phyloP scores from a whole-genome alignment of 345 rosid species.

The Salix exigua region DNA sequence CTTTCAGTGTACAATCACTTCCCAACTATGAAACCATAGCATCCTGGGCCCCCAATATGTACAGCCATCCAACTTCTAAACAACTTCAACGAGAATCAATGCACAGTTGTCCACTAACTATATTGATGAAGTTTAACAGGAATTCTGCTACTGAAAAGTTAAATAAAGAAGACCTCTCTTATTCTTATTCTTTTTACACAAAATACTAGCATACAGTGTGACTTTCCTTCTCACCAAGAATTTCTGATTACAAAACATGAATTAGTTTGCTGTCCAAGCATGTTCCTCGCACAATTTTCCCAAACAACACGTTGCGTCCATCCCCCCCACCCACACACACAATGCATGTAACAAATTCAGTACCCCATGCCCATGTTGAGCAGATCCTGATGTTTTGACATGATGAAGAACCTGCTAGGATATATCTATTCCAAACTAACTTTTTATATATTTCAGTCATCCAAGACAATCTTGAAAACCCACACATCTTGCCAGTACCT shows the following conservation, averaged over 20 bases:
- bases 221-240: neutral
- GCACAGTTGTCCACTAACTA: no score
- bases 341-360: neutral
- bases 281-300: neutral
- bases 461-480: neutral
- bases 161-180: neutral
- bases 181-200: neutral
- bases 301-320: neutral
- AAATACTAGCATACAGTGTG: neutral
- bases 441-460: neutral
- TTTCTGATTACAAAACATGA: neutral
- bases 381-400: neutral
- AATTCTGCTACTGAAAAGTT: neutral
- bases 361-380: neutral
- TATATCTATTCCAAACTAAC: neutral
- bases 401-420: neutral
- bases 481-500: neutral
- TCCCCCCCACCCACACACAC: neutral
- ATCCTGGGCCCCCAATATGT: neutral
- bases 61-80: neutral
- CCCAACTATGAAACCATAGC: neutral
- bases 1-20: neutral
- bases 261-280: neutral
- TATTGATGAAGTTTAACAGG: neutral
- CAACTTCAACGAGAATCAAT: no score